Conservation (phyloP, 768 basidiomycete species). For the Galerina marginata region DNA sequence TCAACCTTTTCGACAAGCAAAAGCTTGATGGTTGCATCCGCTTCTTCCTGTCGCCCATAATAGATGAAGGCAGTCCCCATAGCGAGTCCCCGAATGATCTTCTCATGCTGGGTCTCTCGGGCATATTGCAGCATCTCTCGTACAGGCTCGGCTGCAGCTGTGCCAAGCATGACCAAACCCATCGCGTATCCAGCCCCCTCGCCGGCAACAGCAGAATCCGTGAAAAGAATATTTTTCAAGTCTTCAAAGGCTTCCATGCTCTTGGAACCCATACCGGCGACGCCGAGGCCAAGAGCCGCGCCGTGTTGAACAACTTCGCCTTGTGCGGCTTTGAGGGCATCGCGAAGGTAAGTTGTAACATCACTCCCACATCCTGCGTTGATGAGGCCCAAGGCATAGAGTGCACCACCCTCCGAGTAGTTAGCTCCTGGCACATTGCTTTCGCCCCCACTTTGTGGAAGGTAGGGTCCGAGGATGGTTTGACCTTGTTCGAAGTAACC, state of each 20-base stretch:
- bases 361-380: slow-evolving; percentile 89
- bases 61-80: slow-evolving; percentile 92
- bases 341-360: slow-evolving; percentile 78
- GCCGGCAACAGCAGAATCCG: slow-evolving; percentile 93
- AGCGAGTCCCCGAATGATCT: slow-evolving; percentile 96
- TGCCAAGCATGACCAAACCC: slow-evolving; percentile 98
- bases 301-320: slow-evolving; percentile 96
- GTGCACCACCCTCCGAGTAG: slow-evolving; percentile 95
- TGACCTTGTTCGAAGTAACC: slow-evolving; percentile 94
- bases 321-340: slow-evolving; percentile 74
- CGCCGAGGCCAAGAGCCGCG: slow-evolving; percentile 94
- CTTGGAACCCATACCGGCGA: slow-evolving; percentile 92
- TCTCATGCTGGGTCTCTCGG: slow-evolving; percentile 97
- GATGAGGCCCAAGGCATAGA: slow-evolving; percentile 94
- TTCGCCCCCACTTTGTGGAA: slow-evolving; percentile 79
- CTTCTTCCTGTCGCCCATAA: slow-evolving; percentile 93
- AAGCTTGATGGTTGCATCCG: slow-evolving; percentile 79
- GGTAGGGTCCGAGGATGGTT: slow-evolving; percentile 91
- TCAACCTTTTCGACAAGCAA: slow-evolving; percentile 86
- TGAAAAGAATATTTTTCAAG: slow-evolving; percentile 86
- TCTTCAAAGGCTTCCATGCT: slow-evolving; percentile 91
- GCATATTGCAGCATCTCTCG: slow-evolving; percentile 98
- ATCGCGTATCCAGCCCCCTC: slow-evolving; percentile 97
- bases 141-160: slow-evolving; percentile 75
- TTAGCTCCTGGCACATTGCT: slow-evolving; percentile 78